These are phyloP conservation scores for Aspergillus sp. DNA, from an alignment of 2,329 filamentous ascomycete species.

Conservation along the genomic window DNA sequence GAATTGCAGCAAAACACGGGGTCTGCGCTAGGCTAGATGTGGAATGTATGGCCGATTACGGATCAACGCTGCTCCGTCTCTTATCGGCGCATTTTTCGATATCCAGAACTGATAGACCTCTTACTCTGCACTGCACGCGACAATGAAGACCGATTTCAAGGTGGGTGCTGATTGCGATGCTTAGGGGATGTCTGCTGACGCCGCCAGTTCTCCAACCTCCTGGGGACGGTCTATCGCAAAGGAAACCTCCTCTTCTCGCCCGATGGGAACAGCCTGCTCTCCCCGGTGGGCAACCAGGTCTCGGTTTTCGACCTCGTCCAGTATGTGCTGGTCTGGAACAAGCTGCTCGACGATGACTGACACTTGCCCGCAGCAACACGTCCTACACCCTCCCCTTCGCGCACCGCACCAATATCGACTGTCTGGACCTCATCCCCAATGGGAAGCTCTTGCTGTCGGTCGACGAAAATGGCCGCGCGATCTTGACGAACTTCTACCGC, in stretches of 20 bases:
- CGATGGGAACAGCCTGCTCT: constrained; percentile 90
- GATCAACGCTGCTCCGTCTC: constrained; percentile 18
- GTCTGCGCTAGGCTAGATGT: constrained; percentile 6
- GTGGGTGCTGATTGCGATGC: constrained; percentile 38
- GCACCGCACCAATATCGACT: constrained; percentile 85
- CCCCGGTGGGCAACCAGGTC: constrained; percentile 91
- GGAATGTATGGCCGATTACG: constrained; percentile 14
- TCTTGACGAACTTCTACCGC: constrained; percentile 80
- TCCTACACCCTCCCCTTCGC: constrained; percentile 57
- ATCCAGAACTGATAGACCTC: constrained; percentile 1
- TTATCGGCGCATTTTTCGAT: constrained; percentile 20
- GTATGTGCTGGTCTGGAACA: no score
- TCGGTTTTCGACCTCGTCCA: constrained; percentile 94
- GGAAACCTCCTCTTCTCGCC: constrained; percentile 95
- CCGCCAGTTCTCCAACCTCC: constrained; percentile 83
- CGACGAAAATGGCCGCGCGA: constrained; percentile 88
- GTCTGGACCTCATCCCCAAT: constrained; percentile 77
- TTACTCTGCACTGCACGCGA: constrained; percentile 19
- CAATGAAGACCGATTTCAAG: constrained; percentile 99
- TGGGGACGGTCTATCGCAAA: constrained; percentile 96
- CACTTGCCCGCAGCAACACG: constrained; percentile 24
- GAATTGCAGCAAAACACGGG: constrained; percentile 17
- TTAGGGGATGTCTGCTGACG: constrained; percentile 3
- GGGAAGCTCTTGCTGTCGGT: constrained; percentile 88
- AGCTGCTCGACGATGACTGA: no score